These are phyloP conservation scores for Hortiboletus campestris DNA, from an alignment of 768 basidiomycete genomes.

Conservation along the genomic window DNA sequence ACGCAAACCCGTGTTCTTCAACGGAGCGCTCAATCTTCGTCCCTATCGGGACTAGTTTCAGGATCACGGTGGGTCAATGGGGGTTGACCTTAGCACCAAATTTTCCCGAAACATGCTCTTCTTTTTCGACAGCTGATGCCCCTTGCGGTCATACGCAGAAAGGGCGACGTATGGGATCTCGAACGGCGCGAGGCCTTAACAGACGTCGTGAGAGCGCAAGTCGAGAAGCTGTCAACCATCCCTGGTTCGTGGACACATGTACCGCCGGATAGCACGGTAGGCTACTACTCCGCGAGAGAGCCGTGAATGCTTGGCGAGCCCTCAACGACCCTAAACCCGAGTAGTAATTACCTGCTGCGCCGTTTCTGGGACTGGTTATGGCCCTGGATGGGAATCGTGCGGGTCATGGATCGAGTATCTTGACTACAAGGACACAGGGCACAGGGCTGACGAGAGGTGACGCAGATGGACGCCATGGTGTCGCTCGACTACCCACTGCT, in stretches of 20 bases:
- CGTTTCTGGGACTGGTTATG: constrained; percentile 4
- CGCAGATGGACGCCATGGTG: no score
- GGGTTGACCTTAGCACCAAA: constrained; percentile 42
- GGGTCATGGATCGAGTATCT: constrained; percentile 3
- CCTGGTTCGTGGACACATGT: constrained; percentile 43
- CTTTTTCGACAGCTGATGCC: constrained; percentile 56
- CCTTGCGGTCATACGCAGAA: constrained; percentile 17
- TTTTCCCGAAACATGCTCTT: constrained; percentile 43
- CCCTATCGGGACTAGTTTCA: constrained; percentile 48
- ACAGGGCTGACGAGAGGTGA: neutral
- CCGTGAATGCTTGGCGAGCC: constrained; percentile 15
- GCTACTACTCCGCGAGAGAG: constrained; percentile 16
- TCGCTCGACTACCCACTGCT: no score
- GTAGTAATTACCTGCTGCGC: neutral
- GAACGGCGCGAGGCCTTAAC: constrained; percentile 5
- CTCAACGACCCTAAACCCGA: no score
- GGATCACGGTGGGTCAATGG: constrained; percentile 40
- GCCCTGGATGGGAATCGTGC: constrained; percentile 34
- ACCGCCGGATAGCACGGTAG: constrained; percentile 16
- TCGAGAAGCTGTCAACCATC: constrained; percentile 37
- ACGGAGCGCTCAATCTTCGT: constrained; percentile 50
- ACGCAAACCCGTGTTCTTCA: constrained; percentile 44
- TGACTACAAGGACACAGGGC: neutral
- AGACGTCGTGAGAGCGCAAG: constrained; percentile 35
- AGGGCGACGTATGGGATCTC: constrained; percentile 19